Base-by-base conservation (phyloP, 164 flowering plant genomes). In the Nelumbo lutea region DNA sequence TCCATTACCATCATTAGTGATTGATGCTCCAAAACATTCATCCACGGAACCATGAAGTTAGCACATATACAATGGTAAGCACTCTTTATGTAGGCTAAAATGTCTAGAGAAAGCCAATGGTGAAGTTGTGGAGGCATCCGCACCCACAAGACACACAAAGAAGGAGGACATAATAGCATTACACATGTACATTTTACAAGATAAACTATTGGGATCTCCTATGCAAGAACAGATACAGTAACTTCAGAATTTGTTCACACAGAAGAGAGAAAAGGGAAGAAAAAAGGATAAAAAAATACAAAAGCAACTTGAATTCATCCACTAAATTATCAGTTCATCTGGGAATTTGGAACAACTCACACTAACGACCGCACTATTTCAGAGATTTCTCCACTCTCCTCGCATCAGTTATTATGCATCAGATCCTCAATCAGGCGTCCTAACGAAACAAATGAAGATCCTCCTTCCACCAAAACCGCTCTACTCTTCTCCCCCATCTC, bases 91-190 rank as follows among this genome's bases (percentile, higher is more conserved):
- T 42, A 39, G 68, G 40, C 73, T 59, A 15, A 59, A 53, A 72
- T 64, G 75, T 70, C 75, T 73, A 9, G 4, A 42, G 39, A 68
- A 51, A 43, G 63, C 64, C 8, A 58, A 53, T 5, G 73, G 70
- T 59, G 81, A 78, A 68, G 27, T 27, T 27, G 27, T 27, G 27
- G 79, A 87, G 42, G 90, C 89, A 78, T 73, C 82, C 59, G 96
- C 98, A 78, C 98, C 98, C 90, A 69, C 59, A 74, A 61, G 38
- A 72, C 52, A 48, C 39, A 71, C 27, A 59, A 48, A 43, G 6
- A 71, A 67, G 27, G 58, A 52, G 10, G 43, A 40, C 1, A 55
- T 9, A 45, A 64, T 9, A 52, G 6, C 1, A 62, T 39, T 14
- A 50, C 41, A 27, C 27, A 27, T 27, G 27, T 27, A 27, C 27